Conservation (phyloP, 73 alveolate genomes). For the Tetrahymena malaccensis region DNA sequence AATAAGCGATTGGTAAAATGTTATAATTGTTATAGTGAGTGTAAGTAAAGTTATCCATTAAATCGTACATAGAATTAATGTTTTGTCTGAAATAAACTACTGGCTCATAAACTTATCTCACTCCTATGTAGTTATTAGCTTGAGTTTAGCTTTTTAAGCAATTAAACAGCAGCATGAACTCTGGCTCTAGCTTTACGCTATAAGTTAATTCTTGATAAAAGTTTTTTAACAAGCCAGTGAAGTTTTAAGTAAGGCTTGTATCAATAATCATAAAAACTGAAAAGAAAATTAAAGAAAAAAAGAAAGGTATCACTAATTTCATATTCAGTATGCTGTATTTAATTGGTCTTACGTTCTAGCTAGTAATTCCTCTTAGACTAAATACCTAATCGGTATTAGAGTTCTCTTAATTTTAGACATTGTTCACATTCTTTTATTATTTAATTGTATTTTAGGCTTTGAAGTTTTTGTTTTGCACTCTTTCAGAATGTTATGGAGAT, state of each 20-base stretch:
- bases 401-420: too few relatives aligned
- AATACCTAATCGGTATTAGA: not conserved
- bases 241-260: not conserved
- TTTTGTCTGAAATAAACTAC: not conserved
- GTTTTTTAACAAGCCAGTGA: not conserved
- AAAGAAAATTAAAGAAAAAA: not conserved
- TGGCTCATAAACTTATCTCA: not conserved
- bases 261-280: not conserved
- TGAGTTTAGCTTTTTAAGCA: not conserved
- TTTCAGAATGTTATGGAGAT: too few relatives aligned
- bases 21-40: not conserved
- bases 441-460: too few relatives aligned
- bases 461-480: too few relatives aligned
- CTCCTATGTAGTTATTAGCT: not conserved
- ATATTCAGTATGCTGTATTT: not conserved
- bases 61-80: not conserved
- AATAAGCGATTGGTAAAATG: not conserved
- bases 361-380: not conserved
- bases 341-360: not conserved
- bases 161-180: not conserved
- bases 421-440: not conserved
- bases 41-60: not conserved
- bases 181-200: not conserved
- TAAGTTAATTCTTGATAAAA: not conserved
- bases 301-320: not conserved